Evolutionary conservation across 164 flowering plant species (phyloP).

Genomic region (Chimonanthus praecox): DNA sequence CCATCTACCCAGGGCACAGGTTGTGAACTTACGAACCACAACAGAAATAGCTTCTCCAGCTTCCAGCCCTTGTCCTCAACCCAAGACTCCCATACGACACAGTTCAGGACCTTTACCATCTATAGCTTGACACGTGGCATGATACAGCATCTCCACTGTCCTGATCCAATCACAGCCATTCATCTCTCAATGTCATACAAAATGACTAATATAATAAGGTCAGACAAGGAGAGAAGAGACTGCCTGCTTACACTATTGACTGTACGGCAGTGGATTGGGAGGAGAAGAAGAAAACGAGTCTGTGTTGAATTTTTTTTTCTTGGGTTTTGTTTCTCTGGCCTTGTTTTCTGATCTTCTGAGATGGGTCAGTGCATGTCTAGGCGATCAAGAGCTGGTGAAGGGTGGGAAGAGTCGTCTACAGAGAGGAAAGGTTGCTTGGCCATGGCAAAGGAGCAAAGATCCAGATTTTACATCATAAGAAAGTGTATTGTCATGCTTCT

Average conservation of each 20-base stretch:
- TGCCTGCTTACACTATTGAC: neutral
- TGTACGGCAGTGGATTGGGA: neutral
- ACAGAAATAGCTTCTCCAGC: too few species aligned
- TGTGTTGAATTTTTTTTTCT: neutral
- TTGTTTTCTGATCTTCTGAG: neutral
- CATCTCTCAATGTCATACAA: too few species aligned
- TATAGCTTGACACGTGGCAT: too few species aligned
- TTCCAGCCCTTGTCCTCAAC: too few species aligned
- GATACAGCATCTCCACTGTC: too few species aligned
- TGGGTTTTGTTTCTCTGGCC: neutral
- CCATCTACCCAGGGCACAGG: too few species aligned
- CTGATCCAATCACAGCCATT: too few species aligned
- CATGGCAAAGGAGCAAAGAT: slow-evolving; percentile 17
- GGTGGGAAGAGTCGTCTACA: neutral
- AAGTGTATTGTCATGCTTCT: slow-evolving; percentile 17
- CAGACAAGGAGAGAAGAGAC: too few species aligned
- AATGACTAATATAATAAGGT: too few species aligned
- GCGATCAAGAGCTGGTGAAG: neutral
- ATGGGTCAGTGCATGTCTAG: slow-evolving; percentile 13
- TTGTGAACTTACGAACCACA: too few species aligned
- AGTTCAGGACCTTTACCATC: too few species aligned
- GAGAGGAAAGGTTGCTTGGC: slow-evolving; percentile 12
- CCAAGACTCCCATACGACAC: too few species aligned
- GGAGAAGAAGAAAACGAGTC: neutral
- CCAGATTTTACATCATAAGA: slow-evolving; percentile 19